Evolutionary conservation across 2,329 filamentous ascomycete species (phyloP).

Genomic region (Pyricularia sp.): DNA sequence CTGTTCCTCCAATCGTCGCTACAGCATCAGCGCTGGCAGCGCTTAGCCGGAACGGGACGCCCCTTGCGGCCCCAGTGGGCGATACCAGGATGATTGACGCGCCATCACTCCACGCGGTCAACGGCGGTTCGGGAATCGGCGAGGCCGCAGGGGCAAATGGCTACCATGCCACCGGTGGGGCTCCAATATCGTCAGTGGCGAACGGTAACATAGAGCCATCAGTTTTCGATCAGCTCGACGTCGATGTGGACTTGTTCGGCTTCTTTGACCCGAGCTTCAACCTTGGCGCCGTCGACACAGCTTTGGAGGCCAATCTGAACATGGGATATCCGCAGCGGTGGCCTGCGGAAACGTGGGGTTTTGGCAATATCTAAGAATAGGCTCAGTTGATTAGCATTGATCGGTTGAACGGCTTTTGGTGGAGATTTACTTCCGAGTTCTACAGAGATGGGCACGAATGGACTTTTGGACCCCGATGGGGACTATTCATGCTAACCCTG

Average conservation of each 20-base stretch:
- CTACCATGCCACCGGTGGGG: background rate
- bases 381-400: too few relatives aligned
- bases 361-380: background rate
- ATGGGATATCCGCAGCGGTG: slow-evolving; percentile 44
- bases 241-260: slow-evolving; percentile 43
- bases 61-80: background rate
- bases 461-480: background rate
- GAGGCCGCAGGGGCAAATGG: background rate
- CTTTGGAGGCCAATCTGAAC: slow-evolving; percentile 43
- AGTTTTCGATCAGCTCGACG: slow-evolving; percentile 24
- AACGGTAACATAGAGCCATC: slow-evolving; percentile 13
- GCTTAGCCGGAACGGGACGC: background rate
- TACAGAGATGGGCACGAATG: background rate
- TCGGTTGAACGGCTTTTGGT: too few relatives aligned
- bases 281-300: slow-evolving; percentile 42
- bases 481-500: background rate
- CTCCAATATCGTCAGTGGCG: background rate
- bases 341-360: slow-evolving; percentile 13
- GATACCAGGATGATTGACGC: background rate
- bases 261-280: slow-evolving; percentile 47
- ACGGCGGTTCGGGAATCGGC: background rate
- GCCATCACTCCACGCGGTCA: background rate
- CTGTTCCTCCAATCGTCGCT: background rate
- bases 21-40: background rate
- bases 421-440: background rate